Conservation (phyloP, 139 green algal species). For the Tetraselmis chui region DNA sequence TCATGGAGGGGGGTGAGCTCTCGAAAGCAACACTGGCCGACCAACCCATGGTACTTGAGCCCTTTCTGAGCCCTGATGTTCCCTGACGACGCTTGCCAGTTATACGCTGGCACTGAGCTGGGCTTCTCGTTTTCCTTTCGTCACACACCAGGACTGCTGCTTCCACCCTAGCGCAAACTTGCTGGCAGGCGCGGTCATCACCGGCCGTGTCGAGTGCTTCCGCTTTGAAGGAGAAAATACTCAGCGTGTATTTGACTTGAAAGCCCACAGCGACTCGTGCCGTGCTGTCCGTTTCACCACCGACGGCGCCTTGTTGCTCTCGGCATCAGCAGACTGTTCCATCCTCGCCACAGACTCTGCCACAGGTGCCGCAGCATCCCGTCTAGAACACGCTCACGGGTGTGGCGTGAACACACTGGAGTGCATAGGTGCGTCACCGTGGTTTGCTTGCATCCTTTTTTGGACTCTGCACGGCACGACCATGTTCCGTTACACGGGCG, state of each 20-base stretch:
- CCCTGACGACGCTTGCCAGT: too few relatives aligned
- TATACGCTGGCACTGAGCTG: too few relatives aligned
- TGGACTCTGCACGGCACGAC: too few relatives aligned
- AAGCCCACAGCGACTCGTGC: slow-evolving; percentile 27
- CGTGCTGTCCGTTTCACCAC: slow-evolving; percentile 42
- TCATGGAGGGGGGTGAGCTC: too few relatives aligned
- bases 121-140: too few relatives aligned
- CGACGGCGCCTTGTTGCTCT: slow-evolving; percentile 21
- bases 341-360: slow-evolving; percentile 36
- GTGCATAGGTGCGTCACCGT: slow-evolving; percentile 21
- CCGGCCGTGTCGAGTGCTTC: neutral
- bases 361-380: slow-evolving; percentile 27
- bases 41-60: too few relatives aligned
- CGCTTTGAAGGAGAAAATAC: neutral
- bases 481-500: too few relatives aligned
- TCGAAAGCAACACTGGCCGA: too few relatives aligned
- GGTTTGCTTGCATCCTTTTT: too few relatives aligned
- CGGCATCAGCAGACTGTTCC: slow-evolving; percentile 24
- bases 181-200: neutral
- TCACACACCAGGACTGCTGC: neutral
- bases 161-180: neutral
- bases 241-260: neutral
- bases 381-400: slow-evolving; percentile 47
- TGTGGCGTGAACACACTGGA: slow-evolving; percentile 49
- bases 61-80: too few relatives aligned